Evolutionary conservation across 805 yeast species (phyloP).

Genomic region (Candida maesae): DNA sequence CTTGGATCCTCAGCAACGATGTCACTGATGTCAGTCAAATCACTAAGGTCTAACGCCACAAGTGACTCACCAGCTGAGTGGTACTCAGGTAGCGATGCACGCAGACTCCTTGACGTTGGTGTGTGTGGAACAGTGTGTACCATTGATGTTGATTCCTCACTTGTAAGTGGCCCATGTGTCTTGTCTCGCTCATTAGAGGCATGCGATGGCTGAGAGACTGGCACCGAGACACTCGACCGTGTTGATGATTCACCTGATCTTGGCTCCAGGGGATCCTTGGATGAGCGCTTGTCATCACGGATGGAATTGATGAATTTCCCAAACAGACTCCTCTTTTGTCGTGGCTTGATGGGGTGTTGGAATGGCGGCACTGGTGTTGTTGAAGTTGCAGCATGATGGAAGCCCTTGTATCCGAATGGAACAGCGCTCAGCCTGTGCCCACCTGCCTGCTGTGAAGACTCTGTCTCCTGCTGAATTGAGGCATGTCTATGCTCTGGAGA

Average conservation of each 20-base stretch:
- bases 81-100: slow-evolving; percentile 8
- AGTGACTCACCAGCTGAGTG: slow-evolving; percentile 31
- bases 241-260: slow-evolving; percentile 2
- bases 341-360: slow-evolving; percentile 46
- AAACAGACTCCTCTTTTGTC: slow-evolving; percentile 22
- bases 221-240: slow-evolving; percentile 8
- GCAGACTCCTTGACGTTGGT: slow-evolving; percentile 12
- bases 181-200: slow-evolving; percentile 11
- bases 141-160: background rate
- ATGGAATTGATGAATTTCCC: slow-evolving; percentile 28
- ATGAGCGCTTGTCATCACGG: slow-evolving; percentile 22
- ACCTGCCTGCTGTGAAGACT: background rate
- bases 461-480: background rate
- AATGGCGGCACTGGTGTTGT: slow-evolving; percentile 41
- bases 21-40: slow-evolving; percentile 48
- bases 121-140: slow-evolving; percentile 3
- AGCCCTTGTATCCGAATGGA: slow-evolving; percentile 29
- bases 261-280: slow-evolving; percentile 5
- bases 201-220: slow-evolving; percentile 12
- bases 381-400: slow-evolving; percentile 25
- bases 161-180: too few relatives aligned
- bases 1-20: slow-evolving; percentile 31
- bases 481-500: background rate
- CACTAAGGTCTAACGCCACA: slow-evolving; percentile 35
- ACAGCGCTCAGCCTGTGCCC: slow-evolving; percentile 12